These are phyloP conservation scores for Bryoerythrophyllum caledonicum DNA, from an alignment of 225 moss, liverwort and hornwort genomes.

Conservation along the genomic window DNA sequence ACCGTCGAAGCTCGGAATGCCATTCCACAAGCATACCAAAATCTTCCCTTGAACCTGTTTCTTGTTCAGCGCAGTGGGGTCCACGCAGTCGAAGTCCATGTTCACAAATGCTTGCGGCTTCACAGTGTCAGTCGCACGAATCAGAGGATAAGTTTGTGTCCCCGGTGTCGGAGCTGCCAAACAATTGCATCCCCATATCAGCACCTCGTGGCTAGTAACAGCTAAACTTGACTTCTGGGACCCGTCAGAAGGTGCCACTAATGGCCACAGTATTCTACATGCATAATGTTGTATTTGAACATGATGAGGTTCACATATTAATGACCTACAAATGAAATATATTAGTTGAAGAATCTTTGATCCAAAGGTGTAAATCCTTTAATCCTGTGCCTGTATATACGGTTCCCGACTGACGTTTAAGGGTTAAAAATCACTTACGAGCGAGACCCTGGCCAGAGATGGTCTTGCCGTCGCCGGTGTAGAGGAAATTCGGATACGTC, in stretches of 20 bases:
- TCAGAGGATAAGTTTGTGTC: constrained; percentile 18
- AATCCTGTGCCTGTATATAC: too few relatives aligned
- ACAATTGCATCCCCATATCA: not conserved
- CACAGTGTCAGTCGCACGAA: constrained; percentile 33
- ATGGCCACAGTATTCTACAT: too few relatives aligned
- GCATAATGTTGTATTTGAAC: too few relatives aligned
- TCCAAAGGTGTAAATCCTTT: too few relatives aligned
- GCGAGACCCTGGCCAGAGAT: constrained; percentile 44
- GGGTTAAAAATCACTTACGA: constrained; percentile 28
- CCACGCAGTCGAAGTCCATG: constrained; percentile 42
- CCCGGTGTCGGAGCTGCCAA: constrained; percentile 48
- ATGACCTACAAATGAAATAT: too few relatives aligned
- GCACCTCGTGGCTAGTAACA: not conserved
- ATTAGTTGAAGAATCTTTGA: too few relatives aligned
- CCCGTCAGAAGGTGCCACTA: too few relatives aligned
- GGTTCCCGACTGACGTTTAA: too few relatives aligned
- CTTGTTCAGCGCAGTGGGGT: constrained; percentile 29
- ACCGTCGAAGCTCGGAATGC: constrained; percentile 20
- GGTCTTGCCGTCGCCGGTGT: constrained; percentile 30
- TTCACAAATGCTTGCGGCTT: constrained; percentile 2
- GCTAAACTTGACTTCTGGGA: not conserved
- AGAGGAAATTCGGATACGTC: constrained; percentile 42
- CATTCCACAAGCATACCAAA: constrained; percentile 38
- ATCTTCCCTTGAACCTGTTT: constrained; percentile 42
- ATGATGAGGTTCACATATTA: too few relatives aligned